Conservation (phyloP, 192 early-diverging fungal species). For the Backusella mclennaniae region DNA sequence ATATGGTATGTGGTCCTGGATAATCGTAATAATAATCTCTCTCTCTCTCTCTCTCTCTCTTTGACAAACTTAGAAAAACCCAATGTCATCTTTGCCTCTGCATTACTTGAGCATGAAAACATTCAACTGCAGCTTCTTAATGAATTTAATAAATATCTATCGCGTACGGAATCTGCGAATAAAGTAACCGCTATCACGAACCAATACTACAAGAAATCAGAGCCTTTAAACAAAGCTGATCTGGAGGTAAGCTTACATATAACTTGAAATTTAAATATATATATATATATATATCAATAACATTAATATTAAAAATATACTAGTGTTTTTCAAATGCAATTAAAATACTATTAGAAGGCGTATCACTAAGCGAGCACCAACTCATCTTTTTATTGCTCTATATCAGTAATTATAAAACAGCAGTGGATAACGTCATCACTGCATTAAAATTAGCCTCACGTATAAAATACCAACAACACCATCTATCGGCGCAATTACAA, state of each 20-base stretch:
- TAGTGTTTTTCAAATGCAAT: background rate
- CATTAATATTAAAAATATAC: background rate
- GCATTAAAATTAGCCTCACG: background rate
- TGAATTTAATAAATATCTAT: background rate
- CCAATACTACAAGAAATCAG: background rate
- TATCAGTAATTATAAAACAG: background rate
- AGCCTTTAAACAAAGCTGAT: background rate
- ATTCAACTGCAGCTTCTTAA: background rate
- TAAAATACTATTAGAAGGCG: background rate
- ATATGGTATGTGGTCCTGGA: background rate
- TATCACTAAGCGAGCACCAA: background rate
- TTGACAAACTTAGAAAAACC: background rate
- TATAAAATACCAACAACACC: background rate
- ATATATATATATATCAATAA: background rate
- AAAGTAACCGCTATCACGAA: background rate
- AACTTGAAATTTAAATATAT: too few relatives aligned
- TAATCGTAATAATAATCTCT: background rate
- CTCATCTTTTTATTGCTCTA: background rate
- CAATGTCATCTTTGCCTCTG: background rate
- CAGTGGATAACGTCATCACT: background rate
- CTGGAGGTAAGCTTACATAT: background rate
- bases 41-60: background rate
- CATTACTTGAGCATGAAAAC: background rate
- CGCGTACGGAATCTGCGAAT: background rate
- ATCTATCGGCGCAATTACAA: background rate